Evolutionary conservation across 306 rosid genomes (phyloP), one percentile per base, ranked within the genome.

Genomic region (Geum urbanum): DNA sequence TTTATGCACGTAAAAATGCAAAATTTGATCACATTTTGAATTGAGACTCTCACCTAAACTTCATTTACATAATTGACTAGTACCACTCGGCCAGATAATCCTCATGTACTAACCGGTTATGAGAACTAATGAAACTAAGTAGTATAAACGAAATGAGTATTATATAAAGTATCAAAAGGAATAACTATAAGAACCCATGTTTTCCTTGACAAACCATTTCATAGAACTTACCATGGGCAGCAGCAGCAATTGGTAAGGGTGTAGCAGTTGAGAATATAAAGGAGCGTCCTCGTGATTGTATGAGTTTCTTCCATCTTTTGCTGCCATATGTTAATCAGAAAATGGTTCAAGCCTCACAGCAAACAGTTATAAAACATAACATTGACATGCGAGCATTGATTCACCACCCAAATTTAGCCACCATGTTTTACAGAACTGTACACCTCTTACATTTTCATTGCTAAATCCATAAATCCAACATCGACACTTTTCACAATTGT

Each of bases 221-320:
- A 49, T 2, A 67, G 57, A 41, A 67, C 76, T 78, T 75, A 94
- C 98, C 98, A 66, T 83, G 85, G 79, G 86, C 92, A 59, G 98
- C 98, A 72, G 96, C 97, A 61, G 69, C 88, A 81, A 94, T 75
- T 15, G 98, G 96, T 52, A 91, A 85, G 9, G 96, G 92, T 8
- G 87, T 72, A 63, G 98, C 72, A 39, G 97, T 91, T 62, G 98
- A 88, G 86, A 86, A 94, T 85, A 94, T 88, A 70, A 94, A 90
- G 41, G 98, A 80, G 48, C 97, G 95, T 54, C 98, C 98, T 82
- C 95, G 89, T 78, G 97, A 94, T 71, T 85, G 98, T 82, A 92
- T 80, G 74, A 92, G 80, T 75, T 85, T 76, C 85, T 94, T 94
- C 98, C 96, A 94, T 41, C 66, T 85, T 83, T 84, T 90, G 85